These are phyloP conservation scores for Phoma sp. DNA, from an alignment of 2,329 filamentous ascomycete species.

Conservation along the genomic window DNA sequence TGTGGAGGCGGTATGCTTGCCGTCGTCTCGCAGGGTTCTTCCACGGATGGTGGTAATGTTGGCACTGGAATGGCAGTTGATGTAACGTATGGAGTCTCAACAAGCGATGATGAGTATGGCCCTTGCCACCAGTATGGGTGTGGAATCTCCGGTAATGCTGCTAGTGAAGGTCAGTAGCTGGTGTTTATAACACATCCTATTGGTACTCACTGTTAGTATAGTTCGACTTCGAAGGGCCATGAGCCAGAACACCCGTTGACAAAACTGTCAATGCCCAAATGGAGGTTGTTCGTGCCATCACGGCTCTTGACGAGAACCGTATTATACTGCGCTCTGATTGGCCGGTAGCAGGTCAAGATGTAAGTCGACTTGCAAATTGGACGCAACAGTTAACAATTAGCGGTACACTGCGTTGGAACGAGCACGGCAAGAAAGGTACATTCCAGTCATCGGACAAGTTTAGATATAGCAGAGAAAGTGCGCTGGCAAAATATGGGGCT, in stretches of 20 bases:
- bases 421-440: background rate
- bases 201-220: conserved; percentile 22
- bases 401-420: background rate
- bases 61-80: conserved; percentile 1
- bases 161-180: conserved; percentile 14
- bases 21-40: conserved; percentile 16
- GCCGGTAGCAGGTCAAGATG: background rate
- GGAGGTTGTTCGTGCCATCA: conserved; percentile 25
- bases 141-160: conserved; percentile 16
- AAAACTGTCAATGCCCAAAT: conserved; percentile 28
- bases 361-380: background rate
- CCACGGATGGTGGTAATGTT: conserved; percentile 3
- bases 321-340: conserved; percentile 21
- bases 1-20: conserved; percentile 3
- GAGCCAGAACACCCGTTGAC: conserved; percentile 24
- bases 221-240: conserved; percentile 10
- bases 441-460: background rate
- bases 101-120: conserved; percentile 5
- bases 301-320: conserved; percentile 10
- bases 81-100: conserved; percentile 6
- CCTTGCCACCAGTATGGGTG: conserved; percentile 24
- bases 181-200: background rate
- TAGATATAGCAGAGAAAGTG: conserved; percentile 4
- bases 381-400: background rate
- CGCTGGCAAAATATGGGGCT: conserved; percentile 28